These are phyloP conservation scores for Phyllosticta citriasiana DNA, from an alignment of 2,329 filamentous ascomycete species.

Conservation along the genomic window DNA sequence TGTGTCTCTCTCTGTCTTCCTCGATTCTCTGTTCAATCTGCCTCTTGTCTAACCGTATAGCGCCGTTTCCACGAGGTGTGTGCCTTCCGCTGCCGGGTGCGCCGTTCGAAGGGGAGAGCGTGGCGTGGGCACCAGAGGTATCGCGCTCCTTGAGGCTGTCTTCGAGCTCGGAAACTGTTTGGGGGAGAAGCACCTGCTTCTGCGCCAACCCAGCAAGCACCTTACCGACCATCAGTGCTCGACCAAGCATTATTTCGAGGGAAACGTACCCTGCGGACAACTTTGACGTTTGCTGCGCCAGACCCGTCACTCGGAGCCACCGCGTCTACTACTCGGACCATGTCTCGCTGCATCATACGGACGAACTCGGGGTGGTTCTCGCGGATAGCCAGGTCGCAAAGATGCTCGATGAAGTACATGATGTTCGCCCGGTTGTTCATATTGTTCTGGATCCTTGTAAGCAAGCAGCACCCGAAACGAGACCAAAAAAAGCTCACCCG, in stretches of 20 bases:
- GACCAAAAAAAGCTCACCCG: constrained; percentile 38
- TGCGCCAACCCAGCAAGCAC: constrained; percentile 59
- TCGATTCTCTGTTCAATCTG: constrained; percentile 95
- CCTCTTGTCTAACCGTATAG: constrained; percentile 60
- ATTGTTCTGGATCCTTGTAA: constrained; percentile 52
- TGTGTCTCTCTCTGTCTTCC: constrained; percentile 91
- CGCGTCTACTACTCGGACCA: constrained; percentile 80
- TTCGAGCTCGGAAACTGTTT: constrained; percentile 71
- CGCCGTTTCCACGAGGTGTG: constrained; percentile 23
- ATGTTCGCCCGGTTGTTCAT: constrained; percentile 98
- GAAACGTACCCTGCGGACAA: constrained; percentile 63
- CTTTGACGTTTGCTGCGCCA: constrained; percentile 87
- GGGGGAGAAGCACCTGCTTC: constrained; percentile 62
- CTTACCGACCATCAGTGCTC: constrained; percentile 25
- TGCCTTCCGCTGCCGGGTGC: constrained; percentile 9
- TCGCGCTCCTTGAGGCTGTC: constrained; percentile 74
- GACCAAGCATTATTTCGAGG: not conserved
- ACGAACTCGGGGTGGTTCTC: constrained; percentile 74
- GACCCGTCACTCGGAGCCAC: constrained; percentile 81
- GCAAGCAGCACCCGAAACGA: not conserved
- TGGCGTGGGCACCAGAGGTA: constrained; percentile 19
- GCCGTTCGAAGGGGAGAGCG: constrained; percentile 14
- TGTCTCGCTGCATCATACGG: constrained; percentile 90
- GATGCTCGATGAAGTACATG: constrained; percentile 96
- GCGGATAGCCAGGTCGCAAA: constrained; percentile 74